Conservation (phyloP, 495 filamentous ascomycete genomes). For the Daldinia bambusicola region DNA sequence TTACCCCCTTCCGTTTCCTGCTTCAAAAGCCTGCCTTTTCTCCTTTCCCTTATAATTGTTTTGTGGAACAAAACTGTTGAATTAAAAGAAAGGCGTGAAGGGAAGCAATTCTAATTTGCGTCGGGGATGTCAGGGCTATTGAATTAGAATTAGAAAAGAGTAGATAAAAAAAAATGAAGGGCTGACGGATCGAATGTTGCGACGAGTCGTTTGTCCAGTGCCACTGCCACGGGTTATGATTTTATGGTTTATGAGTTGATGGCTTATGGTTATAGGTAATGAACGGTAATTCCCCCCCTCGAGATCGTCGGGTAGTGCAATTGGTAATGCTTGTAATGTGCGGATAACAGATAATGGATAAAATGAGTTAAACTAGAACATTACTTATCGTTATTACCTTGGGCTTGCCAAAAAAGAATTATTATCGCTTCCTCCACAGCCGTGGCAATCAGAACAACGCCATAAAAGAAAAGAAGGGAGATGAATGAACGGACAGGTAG, state of each 20-base stretch:
- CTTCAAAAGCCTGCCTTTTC: conserved; percentile 29
- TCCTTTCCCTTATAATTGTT: conserved; percentile 18
- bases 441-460: conserved; percentile 12
- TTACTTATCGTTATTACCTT: conserved; percentile 14
- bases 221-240: conserved; percentile 6
- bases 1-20: conserved; percentile 17
- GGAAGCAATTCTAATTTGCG: conserved; percentile 10
- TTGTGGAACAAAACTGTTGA: conserved; percentile 5
- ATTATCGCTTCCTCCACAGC: conserved; percentile 17
- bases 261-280: conserved; percentile 1
- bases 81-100: conserved; percentile 5
- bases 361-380: conserved; percentile 7
- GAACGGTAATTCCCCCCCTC: conserved; percentile 17
- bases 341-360: conserved; percentile 1
- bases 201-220: conserved; percentile 36
- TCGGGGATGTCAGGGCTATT: conserved; percentile 1
- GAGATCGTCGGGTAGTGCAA: conserved; percentile 24
- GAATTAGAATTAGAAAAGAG: conserved; percentile 16
- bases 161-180: conserved; percentile 27
- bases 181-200: conserved; percentile 39
- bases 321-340: conserved; percentile 4
- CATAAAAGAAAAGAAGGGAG: conserved; percentile 19
- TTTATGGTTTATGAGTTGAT: too few species aligned
- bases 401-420: not conserved
- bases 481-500: conserved; percentile 29